Evolutionary conservation across 1,139 yeast genomes (phyloP).

Genomic region (Candida dubliniensis): DNA sequence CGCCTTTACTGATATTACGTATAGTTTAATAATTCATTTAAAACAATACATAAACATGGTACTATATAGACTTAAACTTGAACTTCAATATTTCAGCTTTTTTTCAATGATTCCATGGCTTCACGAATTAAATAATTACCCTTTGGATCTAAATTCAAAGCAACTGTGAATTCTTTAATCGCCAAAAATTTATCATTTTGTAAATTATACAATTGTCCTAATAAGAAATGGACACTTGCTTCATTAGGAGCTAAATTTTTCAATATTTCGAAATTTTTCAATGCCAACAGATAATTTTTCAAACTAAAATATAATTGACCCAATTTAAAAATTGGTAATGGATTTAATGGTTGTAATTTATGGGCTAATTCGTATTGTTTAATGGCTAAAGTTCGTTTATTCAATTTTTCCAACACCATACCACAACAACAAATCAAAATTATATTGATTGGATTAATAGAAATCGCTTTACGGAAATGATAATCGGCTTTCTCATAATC

Average conservation of each 20-base stretch:
- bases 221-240: slow-evolving; percentile 84
- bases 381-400: slow-evolving; percentile 69
- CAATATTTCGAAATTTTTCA: slow-evolving; percentile 70
- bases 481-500: slow-evolving; percentile 81
- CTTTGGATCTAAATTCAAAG: slow-evolving; percentile 89
- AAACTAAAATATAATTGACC: slow-evolving; percentile 78
- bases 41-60: too few relatives aligned
- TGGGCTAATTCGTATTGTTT: slow-evolving; percentile 83
- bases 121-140: slow-evolving; percentile 86
- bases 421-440: slow-evolving; percentile 93
- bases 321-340: slow-evolving; percentile 84
- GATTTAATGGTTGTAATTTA: slow-evolving; percentile 80
- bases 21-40: too few relatives aligned
- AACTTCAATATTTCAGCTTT: slow-evolving; percentile 1
- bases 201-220: slow-evolving; percentile 84
- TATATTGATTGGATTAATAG: slow-evolving; percentile 87
- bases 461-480: slow-evolving; percentile 84
- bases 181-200: slow-evolving; percentile 77
- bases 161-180: slow-evolving; percentile 82
- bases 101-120: slow-evolving; percentile 63
- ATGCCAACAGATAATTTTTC: slow-evolving; percentile 70
- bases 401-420: slow-evolving; percentile 81
- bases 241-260: slow-evolving; percentile 87
- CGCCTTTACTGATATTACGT: too few relatives aligned
- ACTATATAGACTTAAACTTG: too few relatives aligned